These are phyloP conservation scores for Calonectria naviculata DNA, from an alignment of 2,329 filamentous ascomycete genomes.

Conservation along the genomic window DNA sequence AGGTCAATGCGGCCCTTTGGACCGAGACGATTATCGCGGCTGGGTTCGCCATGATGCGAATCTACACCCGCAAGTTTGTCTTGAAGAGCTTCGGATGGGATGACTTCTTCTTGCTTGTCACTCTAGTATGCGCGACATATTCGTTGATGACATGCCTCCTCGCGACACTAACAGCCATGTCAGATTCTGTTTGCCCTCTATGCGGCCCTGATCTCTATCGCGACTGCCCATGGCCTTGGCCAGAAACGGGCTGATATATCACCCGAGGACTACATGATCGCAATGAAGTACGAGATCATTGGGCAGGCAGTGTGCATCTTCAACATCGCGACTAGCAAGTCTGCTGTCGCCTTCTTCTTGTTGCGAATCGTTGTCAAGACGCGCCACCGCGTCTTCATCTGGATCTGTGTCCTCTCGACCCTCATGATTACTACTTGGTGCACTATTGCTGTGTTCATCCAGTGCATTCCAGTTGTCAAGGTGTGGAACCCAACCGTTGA, in stretches of 20 bases:
- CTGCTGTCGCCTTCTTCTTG: slow-evolving; percentile 30
- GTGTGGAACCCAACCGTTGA: slow-evolving; percentile 26
- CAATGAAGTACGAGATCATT: slow-evolving; percentile 24
- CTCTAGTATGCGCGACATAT: neutral
- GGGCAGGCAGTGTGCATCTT: slow-evolving; percentile 29
- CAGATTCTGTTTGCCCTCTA: slow-evolving; percentile 3
- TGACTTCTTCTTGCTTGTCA: neutral
- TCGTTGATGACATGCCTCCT: neutral
- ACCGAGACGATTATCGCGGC: neutral
- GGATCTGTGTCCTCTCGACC: slow-evolving; percentile 29
- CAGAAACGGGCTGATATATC: neutral
- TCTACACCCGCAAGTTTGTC: slow-evolving; percentile 9
- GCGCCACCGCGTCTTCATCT: slow-evolving; percentile 38
- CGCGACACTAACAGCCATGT: neutral
- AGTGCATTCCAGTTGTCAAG: slow-evolving; percentile 40
- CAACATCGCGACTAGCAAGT: slow-evolving; percentile 23
- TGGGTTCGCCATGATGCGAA: neutral
- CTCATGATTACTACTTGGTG: neutral
- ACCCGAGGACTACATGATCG: neutral
- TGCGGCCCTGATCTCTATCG: neutral
- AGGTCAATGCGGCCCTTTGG: slow-evolving; percentile 10
- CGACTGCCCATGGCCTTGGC: neutral
- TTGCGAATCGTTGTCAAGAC: slow-evolving; percentile 39
- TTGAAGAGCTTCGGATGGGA: neutral
- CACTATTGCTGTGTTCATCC: slow-evolving; percentile 28